Evolutionary conservation across 2,329 filamentous ascomycete species (phyloP), one percentile per base, ranked within the genome.

Genomic region (Lasiodiplodia citricola): DNA sequence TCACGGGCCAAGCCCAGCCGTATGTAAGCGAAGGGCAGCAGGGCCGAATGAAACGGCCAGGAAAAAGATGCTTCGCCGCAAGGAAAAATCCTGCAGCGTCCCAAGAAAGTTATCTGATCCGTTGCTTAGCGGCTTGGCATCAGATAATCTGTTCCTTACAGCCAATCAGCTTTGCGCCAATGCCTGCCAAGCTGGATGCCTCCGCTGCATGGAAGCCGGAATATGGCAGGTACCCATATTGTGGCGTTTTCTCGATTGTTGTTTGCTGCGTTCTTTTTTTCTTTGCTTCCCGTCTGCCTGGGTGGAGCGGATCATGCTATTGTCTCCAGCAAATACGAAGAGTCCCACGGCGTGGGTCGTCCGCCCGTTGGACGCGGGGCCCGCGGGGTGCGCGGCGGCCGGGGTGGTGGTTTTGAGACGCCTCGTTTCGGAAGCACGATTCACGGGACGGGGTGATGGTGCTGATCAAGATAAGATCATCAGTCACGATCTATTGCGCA

Each of bases 81-180:
- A 35, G 7, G 31, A 35, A 44, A 44, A 18, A 44, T 44, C 16
- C 41, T 44, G 14, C 41, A 44, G 38, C 38, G 41, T 62, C 41
- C 56, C 16, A 62, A 62, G 41, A 62, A 50, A 50, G 57, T 62
- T 62, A 62, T 62, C 57, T 62, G 57, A 62, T 62, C 57, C 57
- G 57, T 62, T 8, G 31, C 47, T 31, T 62, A 62, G 57, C 38
- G 57, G 16, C 57, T 62, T 62, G 56, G 56, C 56, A 18, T 18
- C 35, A 44, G 41, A n/a, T 44, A 44, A 44, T 41, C 38, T 16
- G 6, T 51, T 7, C 4, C n/a, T 25, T 25, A 25, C 57, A 3
- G 10, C 25, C 28, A 31, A 62, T 62, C 57, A 50, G 31, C 25
- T 8, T 3, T 2, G 25, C 23, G 25, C 57, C 57, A 62, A 62